Evolutionary conservation across 2,329 filamentous ascomycete genomes (phyloP).

Genomic region (Curvularia eragrostidis): DNA sequence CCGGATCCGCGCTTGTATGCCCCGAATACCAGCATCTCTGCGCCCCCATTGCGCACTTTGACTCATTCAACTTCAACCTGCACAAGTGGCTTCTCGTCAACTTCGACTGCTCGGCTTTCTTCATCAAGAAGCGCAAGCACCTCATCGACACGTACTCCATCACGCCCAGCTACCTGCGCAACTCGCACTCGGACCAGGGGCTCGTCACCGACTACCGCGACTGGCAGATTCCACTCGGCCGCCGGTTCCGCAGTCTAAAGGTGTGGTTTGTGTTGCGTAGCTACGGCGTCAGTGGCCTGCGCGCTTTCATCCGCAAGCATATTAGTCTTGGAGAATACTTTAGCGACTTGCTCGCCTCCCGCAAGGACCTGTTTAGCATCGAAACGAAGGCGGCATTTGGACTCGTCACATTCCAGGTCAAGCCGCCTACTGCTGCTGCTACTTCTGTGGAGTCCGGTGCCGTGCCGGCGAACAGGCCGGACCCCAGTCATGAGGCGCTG

Average conservation of each 20-base stretch:
- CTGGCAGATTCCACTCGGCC: constrained; percentile 94
- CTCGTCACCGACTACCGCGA: constrained; percentile 94
- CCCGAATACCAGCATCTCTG: constrained; percentile 79
- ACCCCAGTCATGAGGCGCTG: constrained; percentile 42
- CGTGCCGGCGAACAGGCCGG: constrained; percentile 18
- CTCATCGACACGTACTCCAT: constrained; percentile 82
- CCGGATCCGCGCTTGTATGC: constrained; percentile 81
- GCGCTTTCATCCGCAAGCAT: constrained; percentile 73
- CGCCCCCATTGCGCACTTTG: constrained; percentile 68
- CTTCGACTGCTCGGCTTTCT: constrained; percentile 83
- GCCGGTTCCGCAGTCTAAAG: constrained; percentile 87
- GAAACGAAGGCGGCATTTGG: constrained; percentile 78
- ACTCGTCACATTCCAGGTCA: constrained; percentile 77
- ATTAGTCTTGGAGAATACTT: constrained; percentile 75
- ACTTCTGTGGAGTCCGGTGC: not conserved
- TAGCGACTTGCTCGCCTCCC: constrained; percentile 62
- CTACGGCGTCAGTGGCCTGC: constrained; percentile 79
- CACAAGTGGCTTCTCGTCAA: constrained; percentile 98
- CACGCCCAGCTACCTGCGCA: constrained; percentile 81
- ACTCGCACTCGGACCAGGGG: constrained; percentile 79
- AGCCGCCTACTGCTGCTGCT: constrained; percentile 17
- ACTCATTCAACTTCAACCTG: constrained; percentile 94
- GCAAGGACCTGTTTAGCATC: constrained; percentile 76
- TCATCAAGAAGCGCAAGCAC: constrained; percentile 74
- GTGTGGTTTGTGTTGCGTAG: constrained; percentile 92